Evolutionary conservation across 208 protist species (phyloP), one percentile per base, ranked within the genome.

Genomic region (Crithidia sp.): DNA sequence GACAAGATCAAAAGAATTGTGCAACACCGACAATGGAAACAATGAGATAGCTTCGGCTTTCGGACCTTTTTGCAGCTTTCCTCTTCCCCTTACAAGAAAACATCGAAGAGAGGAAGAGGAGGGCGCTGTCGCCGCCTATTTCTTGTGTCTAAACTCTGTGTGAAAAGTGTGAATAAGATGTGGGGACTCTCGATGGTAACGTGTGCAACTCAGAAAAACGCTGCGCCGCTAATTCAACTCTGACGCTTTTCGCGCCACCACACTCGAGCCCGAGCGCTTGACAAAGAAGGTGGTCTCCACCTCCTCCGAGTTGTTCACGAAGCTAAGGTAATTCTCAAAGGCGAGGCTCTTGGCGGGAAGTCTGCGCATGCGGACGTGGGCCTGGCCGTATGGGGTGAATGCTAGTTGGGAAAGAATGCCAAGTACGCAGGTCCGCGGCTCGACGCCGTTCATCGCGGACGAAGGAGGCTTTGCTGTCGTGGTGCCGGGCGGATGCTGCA

Each of bases 241-340:
- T 10, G 65, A 53, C 13, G 58, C 80, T 1, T 52, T 79, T 5
- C 53, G 52, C 8, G 47, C 47, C 36, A 64, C 58, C 45, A 85
- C 57, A 36, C 53, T 61, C 9, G 76, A 64, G 13, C 73, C 79
- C 0, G 72, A 56, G 40, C 76, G 47, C 28, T 76, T 81, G 7
- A 71, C 69, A 40, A 84, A 81, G 57, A 83, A 89, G 9, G 57
- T 72, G 43, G 61, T 63, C 17, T 65, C 55, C 12, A 84, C 79
- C 14, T 76, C 64, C 47, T 79, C 79, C 6, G 67, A 69, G 53
- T 85, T 65, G 62, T 81, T 74, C 17, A 43, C 47, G 44, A 92
- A 92, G 40, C 66, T 74, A 9, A 77, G 75, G 61, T 86, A 86
- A 65, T 89, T 90, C n/a, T 81, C 61, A 55, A 87, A 91, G 37